phyloP scores from a whole-genome alignment of 2,329 filamentous ascomycete genomes.

The Chrysoporthe puriensis region DNA sequence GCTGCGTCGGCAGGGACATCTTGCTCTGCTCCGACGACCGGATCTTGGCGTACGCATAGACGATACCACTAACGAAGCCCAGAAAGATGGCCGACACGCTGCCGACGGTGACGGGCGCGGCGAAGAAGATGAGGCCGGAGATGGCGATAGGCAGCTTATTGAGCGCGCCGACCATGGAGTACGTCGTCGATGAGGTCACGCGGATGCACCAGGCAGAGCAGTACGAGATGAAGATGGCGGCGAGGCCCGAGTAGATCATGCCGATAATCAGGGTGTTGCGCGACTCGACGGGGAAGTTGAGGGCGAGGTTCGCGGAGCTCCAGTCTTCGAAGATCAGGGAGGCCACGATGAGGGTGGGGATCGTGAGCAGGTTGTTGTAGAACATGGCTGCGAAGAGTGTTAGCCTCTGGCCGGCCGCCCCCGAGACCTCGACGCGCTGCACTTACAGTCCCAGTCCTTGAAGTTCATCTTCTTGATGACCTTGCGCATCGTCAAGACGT shows the following conservation, averaged over 20 bases:
- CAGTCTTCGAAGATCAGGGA: slow-evolving; percentile 90
- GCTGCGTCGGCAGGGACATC: slow-evolving; percentile 68
- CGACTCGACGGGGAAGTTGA: slow-evolving; percentile 84
- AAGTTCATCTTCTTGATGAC: slow-evolving; percentile 99
- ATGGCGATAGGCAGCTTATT: slow-evolving; percentile 98
- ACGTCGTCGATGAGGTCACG: slow-evolving; percentile 95
- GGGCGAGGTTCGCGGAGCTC: slow-evolving; percentile 79
- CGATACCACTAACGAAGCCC: slow-evolving; percentile 88
- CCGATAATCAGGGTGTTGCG: slow-evolving; percentile 81
- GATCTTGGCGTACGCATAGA: slow-evolving; percentile 87
- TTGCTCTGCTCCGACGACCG: slow-evolving; percentile 72
- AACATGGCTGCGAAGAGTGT: slow-evolving; percentile 76
- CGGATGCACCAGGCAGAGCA: slow-evolving; percentile 98
- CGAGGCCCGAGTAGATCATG: slow-evolving; percentile 93
- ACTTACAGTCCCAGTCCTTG: slow-evolving; percentile 98
- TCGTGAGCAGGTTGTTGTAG: slow-evolving; percentile 98
- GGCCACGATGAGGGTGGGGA: slow-evolving; percentile 83
- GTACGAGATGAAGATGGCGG: slow-evolving; percentile 98
- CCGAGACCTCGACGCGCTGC: slow-evolving; percentile 17
- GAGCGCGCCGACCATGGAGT: slow-evolving; percentile 96
- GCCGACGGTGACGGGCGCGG: slow-evolving; percentile 88
- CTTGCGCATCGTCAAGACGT: slow-evolving; percentile 93
- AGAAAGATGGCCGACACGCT: slow-evolving; percentile 90
- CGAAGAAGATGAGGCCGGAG: slow-evolving; percentile 92
- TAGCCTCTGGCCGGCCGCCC: slow-evolving; percentile 37